Conservation (phyloP, 1,139 yeast genomes). For the Saccharomyces hybrid region DNA sequence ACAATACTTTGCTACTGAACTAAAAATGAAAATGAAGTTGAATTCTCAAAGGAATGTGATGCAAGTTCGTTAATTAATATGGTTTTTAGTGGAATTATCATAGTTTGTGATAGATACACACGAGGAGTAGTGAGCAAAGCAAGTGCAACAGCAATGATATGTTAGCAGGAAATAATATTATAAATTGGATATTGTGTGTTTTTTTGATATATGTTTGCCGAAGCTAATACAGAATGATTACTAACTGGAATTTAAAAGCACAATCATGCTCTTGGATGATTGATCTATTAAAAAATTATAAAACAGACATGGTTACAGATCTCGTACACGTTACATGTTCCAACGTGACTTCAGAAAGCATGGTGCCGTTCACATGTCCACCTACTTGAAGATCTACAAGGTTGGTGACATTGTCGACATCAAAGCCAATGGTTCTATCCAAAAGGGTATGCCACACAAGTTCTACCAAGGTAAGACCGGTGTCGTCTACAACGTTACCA, state of each 20-base stretch:
- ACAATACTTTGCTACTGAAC: not conserved
- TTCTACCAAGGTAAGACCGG: constrained; percentile 99
- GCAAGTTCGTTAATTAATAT: not conserved
- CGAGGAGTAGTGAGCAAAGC: not conserved
- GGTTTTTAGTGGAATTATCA: not conserved
- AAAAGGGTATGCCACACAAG: constrained; percentile 99
- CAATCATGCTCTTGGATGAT: not conserved
- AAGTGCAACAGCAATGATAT: not conserved
- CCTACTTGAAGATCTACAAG: constrained; percentile 95
- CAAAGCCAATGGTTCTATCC: constrained; percentile 98
- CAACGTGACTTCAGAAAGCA: constrained; percentile 99
- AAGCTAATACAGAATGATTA: not conserved
- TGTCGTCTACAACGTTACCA: constrained; percentile 97
- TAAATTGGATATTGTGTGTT: not conserved
- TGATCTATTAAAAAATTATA: constrained; percentile 4
- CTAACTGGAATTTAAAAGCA: not conserved
- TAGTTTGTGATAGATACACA: not conserved
- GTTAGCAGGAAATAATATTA: not conserved
- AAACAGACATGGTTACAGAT: constrained; percentile 96
- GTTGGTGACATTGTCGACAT: constrained; percentile 99
- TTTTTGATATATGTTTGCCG: not conserved
- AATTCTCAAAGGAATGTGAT: not conserved
- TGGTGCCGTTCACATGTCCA: constrained; percentile 90
- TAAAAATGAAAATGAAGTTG: not conserved
- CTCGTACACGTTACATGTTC: constrained; percentile 99